phyloP scores from a whole-genome alignment of 2,329 filamentous ascomycete species.

The Lomentospora prolificans region DNA sequence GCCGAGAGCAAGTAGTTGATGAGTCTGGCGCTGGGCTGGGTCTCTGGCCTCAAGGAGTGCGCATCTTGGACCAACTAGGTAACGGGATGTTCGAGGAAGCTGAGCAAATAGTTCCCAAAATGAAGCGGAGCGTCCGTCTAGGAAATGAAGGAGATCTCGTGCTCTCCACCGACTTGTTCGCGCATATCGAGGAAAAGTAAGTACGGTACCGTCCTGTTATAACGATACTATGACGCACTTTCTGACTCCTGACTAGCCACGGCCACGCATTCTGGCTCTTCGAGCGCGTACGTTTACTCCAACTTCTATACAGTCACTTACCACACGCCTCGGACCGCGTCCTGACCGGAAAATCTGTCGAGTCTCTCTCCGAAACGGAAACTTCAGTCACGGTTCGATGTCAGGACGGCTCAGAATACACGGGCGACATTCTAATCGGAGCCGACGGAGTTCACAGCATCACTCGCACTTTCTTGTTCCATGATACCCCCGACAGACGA shows the following conservation, averaged over 20 bases:
- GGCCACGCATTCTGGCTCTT: constrained; percentile 17
- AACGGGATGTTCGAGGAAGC: constrained; percentile 14
- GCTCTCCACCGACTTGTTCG: neutral
- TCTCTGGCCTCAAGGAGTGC: constrained; percentile 16
- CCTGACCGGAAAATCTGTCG: constrained; percentile 13
- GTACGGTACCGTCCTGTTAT: neutral
- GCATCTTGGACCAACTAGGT: constrained; percentile 20
- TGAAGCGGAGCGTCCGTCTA: neutral
- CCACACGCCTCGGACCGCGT: constrained; percentile 13
- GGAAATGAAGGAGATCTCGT: neutral
- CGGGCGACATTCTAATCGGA: constrained; percentile 29
- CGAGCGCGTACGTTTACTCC: constrained; percentile 13
- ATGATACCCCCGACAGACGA: neutral
- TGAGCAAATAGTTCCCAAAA: constrained; percentile 12
- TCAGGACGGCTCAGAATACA: constrained; percentile 22
- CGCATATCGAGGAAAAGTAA: neutral
- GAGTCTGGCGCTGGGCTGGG: constrained; percentile 16
- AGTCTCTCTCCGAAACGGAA: constrained; percentile 9
- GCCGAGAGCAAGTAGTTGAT: constrained; percentile 14
- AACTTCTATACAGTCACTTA: constrained; percentile 14
- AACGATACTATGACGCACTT: neutral
- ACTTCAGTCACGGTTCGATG: constrained; percentile 21
- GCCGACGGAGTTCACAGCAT: constrained; percentile 31
- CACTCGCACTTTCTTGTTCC: constrained; percentile 14
- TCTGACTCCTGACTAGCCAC: constrained; percentile 11